These are phyloP conservation scores for Sarcomyxa edulis DNA, from an alignment of 768 basidiomycete genomes.

Conservation along the genomic window DNA sequence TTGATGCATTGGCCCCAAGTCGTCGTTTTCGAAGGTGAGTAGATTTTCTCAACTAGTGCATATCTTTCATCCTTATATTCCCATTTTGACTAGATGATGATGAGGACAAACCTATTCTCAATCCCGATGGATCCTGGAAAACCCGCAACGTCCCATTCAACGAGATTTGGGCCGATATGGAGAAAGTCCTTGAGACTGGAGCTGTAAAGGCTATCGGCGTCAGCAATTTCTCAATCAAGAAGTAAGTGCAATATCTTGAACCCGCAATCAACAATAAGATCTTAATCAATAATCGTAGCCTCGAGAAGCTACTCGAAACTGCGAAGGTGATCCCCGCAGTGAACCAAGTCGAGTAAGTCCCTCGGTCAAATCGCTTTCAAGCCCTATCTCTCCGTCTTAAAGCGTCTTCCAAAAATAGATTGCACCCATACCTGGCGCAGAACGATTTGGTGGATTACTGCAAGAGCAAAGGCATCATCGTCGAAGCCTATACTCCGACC, in stretches of 20 bases:
- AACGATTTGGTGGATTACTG: conserved; percentile 42
- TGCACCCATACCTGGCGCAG: conserved; percentile 50
- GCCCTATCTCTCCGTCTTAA: neutral
- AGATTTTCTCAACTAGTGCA: neutral
- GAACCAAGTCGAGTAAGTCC: conserved; percentile 41
- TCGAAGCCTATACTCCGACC: conserved; percentile 46
- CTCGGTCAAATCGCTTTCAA: neutral
- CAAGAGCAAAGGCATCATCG: conserved; percentile 39
- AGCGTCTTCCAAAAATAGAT: conserved; percentile 18
- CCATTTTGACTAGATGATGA: conserved; percentile 5
- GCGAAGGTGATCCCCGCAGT: conserved; percentile 40
- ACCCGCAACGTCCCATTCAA: conserved; percentile 28
- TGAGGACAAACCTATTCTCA: conserved; percentile 17
- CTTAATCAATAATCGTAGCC: conserved; percentile 15
- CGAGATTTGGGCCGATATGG: conserved; percentile 46
- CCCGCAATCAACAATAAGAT: neutral
- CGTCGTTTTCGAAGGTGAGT: conserved; percentile 23
- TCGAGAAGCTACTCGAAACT: conserved; percentile 33
- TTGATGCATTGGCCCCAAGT: conserved; percentile 48
- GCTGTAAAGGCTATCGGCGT: conserved; percentile 50
- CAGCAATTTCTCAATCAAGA: conserved; percentile 57
- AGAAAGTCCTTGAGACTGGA: conserved; percentile 40
- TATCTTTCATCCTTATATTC: neutral
- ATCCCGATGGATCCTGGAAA: conserved; percentile 29
- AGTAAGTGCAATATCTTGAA: conserved; percentile 22